Conservation (phyloP, 2,329 filamentous ascomycete genomes). For the Fusarium sterilihyphosum region DNA sequence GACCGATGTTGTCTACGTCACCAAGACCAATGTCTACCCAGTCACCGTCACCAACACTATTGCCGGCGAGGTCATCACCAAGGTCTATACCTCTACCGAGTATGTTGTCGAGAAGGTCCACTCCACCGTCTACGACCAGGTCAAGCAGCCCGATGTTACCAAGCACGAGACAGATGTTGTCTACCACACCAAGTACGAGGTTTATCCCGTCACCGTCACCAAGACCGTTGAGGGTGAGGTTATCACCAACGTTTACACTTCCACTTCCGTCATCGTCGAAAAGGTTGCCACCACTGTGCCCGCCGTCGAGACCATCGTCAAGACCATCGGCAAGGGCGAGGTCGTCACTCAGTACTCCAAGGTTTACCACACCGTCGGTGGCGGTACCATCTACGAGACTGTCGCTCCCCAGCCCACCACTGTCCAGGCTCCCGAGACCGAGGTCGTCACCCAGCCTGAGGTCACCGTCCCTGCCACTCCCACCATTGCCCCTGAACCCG, state of each 20-base stretch:
- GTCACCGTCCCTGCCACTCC: conserved; percentile 37
- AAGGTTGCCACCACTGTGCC: conserved; percentile 53
- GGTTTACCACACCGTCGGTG: conserved; percentile 39
- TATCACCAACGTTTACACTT: conserved; percentile 40
- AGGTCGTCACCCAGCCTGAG: conserved; percentile 33
- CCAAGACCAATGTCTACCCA: conserved; percentile 56
- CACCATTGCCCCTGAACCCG: conserved; percentile 31
- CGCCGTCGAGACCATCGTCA: conserved; percentile 39
- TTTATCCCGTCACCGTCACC: conserved; percentile 54
- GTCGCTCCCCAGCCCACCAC: conserved; percentile 46
- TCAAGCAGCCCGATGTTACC: conserved; percentile 51
- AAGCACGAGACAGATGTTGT: conserved; percentile 46
- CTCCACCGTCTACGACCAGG: conserved; percentile 47
- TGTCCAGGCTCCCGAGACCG: conserved; percentile 39
- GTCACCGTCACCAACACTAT: conserved; percentile 51
- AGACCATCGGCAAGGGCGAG: conserved; percentile 33
- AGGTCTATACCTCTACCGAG: conserved; percentile 41
- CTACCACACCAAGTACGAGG: conserved; percentile 54
- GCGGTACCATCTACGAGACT: conserved; percentile 43
- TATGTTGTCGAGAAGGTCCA: conserved; percentile 48
- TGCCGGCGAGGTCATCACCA: conserved; percentile 36
- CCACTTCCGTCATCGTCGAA: conserved; percentile 44
- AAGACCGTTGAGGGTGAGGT: conserved; percentile 45
- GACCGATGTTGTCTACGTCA: conserved; percentile 49
- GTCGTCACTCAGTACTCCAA: conserved; percentile 43